Evolutionary conservation across 2,329 filamentous ascomycete species (phyloP).

Genomic region (Penicillium sp.): DNA sequence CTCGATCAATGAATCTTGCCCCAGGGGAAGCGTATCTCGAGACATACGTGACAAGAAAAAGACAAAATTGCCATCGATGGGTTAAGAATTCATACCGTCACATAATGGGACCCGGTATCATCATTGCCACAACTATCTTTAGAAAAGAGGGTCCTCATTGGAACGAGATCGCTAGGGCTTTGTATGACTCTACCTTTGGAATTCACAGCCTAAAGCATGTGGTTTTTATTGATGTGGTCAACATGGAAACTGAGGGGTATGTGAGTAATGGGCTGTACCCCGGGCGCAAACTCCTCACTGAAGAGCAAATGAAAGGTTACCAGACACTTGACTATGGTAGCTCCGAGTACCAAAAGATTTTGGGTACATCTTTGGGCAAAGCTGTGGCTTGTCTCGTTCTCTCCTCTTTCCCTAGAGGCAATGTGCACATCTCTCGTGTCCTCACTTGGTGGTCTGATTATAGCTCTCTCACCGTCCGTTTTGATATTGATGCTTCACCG

Average conservation of each 20-base stretch:
- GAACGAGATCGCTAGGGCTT: neutral
- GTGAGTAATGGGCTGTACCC: neutral
- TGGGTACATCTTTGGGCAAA: neutral
- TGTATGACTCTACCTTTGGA: neutral
- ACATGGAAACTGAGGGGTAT: neutral
- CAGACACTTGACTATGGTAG: neutral
- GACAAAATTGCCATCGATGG: neutral
- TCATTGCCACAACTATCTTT: neutral
- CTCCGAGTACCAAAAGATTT: neutral
- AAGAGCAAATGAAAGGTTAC: too few relatives aligned
- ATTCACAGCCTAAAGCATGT: neutral
- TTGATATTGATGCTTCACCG: neutral
- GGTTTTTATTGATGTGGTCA: neutral
- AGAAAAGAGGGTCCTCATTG: neutral
- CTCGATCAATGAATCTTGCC: neutral
- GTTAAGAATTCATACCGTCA: neutral
- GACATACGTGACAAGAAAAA: neutral
- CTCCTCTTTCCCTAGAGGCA: neutral
- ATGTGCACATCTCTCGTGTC: neutral
- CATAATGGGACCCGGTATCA: neutral
- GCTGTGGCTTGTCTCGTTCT: neutral
- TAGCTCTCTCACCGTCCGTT: neutral
- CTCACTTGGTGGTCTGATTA: neutral
- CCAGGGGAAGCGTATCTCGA: neutral
- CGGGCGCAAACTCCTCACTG: too few relatives aligned